These are phyloP conservation scores for Ogataea thermomethanolica DNA, from an alignment of 805 yeast genomes.

Conservation along the genomic window DNA sequence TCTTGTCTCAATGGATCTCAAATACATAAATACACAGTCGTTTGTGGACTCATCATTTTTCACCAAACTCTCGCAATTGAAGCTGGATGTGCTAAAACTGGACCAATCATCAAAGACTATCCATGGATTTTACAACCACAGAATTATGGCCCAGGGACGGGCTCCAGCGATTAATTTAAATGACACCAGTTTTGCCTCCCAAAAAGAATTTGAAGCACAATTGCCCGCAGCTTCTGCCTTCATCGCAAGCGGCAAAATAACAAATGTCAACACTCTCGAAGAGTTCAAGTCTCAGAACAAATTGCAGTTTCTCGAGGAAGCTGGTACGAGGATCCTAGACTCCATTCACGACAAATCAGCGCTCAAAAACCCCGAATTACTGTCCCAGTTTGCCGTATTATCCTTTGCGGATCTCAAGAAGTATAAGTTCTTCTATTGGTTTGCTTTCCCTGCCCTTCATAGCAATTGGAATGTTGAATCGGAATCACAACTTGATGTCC, in stretches of 20 bases:
- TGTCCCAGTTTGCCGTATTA: slow-evolving; percentile 48
- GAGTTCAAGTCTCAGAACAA: slow-evolving; percentile 75
- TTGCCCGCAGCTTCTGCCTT: slow-evolving; percentile 24
- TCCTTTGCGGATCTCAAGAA: slow-evolving; percentile 87
- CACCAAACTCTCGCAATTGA: slow-evolving; percentile 64
- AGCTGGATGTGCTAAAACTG: slow-evolving; percentile 69
- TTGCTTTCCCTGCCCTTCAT: slow-evolving; percentile 67
- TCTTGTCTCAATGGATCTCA: slow-evolving; percentile 19
- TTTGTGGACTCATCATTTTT: slow-evolving; percentile 88
- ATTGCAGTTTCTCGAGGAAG: slow-evolving; percentile 44
- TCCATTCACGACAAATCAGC: slow-evolving; percentile 34
- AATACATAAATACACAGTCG: slow-evolving; percentile 55
- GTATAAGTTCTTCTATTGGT: slow-evolving; percentile 87
- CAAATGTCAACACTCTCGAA: slow-evolving; percentile 79
- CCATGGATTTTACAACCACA: slow-evolving; percentile 37
- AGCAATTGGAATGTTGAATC: slow-evolving; percentile 43
- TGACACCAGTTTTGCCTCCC: slow-evolving; percentile 32
- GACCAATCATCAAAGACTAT: slow-evolving; percentile 45
- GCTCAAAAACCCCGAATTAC: slow-evolving; percentile 37
- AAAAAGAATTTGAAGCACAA: slow-evolving; percentile 7
- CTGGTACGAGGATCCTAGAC: slow-evolving; percentile 26
- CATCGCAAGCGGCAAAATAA: slow-evolving; percentile 34
- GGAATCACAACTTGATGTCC: slow-evolving; percentile 1
- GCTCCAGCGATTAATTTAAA: slow-evolving; percentile 30
- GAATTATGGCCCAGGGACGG: slow-evolving; percentile 29